Conservation (phyloP, 805 yeast species). For the Saccharomycopsis sp. region DNA sequence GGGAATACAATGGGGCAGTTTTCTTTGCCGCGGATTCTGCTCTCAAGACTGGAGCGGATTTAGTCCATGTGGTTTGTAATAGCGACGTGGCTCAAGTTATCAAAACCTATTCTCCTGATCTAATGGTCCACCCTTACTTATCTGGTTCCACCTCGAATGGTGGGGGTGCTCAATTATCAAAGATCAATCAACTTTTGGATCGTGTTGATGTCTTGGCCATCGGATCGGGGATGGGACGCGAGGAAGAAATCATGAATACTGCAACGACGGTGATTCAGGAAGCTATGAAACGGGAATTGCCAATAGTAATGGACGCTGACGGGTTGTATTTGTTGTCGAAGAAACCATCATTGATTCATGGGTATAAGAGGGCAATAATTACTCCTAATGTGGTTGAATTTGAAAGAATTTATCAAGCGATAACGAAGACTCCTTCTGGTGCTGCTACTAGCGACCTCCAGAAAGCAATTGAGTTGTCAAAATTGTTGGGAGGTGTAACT, state of each 20-base stretch:
- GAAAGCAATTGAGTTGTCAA: slow-evolving; percentile 37
- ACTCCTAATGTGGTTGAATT: slow-evolving; percentile 93
- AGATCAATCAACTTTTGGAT: slow-evolving; percentile 46
- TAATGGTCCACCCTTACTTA: slow-evolving; percentile 94
- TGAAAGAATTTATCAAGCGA: slow-evolving; percentile 43
- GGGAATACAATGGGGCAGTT: slow-evolving; percentile 96
- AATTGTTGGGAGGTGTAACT: slow-evolving; percentile 46
- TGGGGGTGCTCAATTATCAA: slow-evolving; percentile 41
- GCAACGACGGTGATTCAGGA: slow-evolving; percentile 51
- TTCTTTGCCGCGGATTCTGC: slow-evolving; percentile 83
- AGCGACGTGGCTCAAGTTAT: slow-evolving; percentile 69
- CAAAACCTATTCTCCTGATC: slow-evolving; percentile 82
- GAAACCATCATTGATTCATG: slow-evolving; percentile 46
- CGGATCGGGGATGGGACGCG: slow-evolving; percentile 95
- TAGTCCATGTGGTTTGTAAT: slow-evolving; percentile 88
- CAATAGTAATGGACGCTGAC: slow-evolving; percentile 88
- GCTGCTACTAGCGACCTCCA: neutral
- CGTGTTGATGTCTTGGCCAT: slow-evolving; percentile 77
- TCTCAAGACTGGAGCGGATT: slow-evolving; percentile 78
- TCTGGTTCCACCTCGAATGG: slow-evolving; percentile 30
- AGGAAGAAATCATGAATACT: slow-evolving; percentile 54
- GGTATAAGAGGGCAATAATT: slow-evolving; percentile 54
- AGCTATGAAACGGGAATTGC: slow-evolving; percentile 49
- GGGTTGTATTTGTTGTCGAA: slow-evolving; percentile 62
- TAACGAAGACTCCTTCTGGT: slow-evolving; percentile 17